Conservation (phyloP, 768 basidiomycete species). For the Suillus luteus region DNA sequence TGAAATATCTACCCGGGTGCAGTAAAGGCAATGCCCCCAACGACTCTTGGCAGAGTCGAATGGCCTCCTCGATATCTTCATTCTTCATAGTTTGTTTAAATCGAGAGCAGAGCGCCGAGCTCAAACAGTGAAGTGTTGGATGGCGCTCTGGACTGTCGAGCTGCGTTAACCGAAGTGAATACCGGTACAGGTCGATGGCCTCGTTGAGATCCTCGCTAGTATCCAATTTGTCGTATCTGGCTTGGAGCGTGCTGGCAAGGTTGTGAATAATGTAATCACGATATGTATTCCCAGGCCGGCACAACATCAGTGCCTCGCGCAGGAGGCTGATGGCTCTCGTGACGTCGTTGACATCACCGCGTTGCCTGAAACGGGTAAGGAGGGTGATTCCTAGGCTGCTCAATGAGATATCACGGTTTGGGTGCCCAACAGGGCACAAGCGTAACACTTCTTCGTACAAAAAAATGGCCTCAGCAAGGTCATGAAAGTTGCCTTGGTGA, state of each 20-base stretch:
- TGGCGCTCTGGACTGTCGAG: too few species aligned
- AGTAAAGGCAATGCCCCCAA: neutral
- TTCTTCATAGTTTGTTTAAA: neutral
- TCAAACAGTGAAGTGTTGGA: neutral
- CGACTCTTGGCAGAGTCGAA: neutral
- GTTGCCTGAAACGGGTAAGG: neutral
- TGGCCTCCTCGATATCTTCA: neutral
- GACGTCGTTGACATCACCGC: neutral
- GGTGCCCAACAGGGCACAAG: neutral
- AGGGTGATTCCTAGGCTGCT: slow-evolving; percentile 13
- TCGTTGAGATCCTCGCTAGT: slow-evolving; percentile 3
- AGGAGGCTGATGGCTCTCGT: slow-evolving; percentile 11
- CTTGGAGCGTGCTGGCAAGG: slow-evolving; percentile 20
- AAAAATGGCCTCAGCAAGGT: neutral
- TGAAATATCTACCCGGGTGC: neutral
- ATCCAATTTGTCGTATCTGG: neutral
- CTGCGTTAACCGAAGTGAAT: neutral
- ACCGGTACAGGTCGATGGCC: neutral
- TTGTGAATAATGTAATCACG: slow-evolving; percentile 11
- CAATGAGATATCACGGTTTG: slow-evolving; percentile 11
- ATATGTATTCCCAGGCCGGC: slow-evolving; percentile 15
- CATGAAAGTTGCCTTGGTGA: neutral
- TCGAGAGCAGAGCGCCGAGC: neutral
- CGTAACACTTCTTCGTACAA: neutral
- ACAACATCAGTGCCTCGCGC: slow-evolving; percentile 7